Percentiles rank a stretch among this genome's conserved stretches.
These are phyloP conservation scores for Trichoderma gamsii DNA, from an alignment of 495 filamentous ascomycete species.

Conservation along the genomic window DNA sequence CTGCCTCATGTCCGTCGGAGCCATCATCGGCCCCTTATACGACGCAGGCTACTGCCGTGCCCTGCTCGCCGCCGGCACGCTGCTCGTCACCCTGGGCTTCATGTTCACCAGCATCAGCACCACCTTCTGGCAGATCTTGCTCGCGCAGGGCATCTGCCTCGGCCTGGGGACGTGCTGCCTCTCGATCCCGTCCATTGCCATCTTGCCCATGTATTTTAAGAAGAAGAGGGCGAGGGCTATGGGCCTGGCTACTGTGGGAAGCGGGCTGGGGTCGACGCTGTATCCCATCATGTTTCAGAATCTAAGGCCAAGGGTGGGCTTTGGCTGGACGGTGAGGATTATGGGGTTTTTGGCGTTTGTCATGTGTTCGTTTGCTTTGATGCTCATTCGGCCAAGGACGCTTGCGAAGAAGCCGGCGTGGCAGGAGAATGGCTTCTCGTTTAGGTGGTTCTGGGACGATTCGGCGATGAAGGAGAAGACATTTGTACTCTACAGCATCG, in stretches of 20 bases:
- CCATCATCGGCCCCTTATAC: constrained; percentile 23
- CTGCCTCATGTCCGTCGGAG: constrained; percentile 24
- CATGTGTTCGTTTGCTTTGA: constrained; percentile 42
- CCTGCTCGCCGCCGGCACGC: constrained; percentile 20
- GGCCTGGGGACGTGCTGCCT: constrained; percentile 53
- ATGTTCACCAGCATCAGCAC: constrained; percentile 60
- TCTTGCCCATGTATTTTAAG: constrained; percentile 62
- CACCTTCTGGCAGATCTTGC: constrained; percentile 58
- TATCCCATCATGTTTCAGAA: constrained; percentile 57
- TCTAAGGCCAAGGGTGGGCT: constrained; percentile 51
- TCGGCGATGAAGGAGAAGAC: constrained; percentile 19
- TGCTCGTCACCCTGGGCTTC: constrained; percentile 51
- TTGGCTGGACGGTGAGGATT: constrained; percentile 60
- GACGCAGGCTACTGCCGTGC: constrained; percentile 22
- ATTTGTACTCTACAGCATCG: constrained; percentile 20
- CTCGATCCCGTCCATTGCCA: constrained; percentile 56
- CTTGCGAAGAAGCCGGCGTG: constrained; percentile 16
- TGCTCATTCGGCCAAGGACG: constrained; percentile 49
- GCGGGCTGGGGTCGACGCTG: constrained; percentile 60
- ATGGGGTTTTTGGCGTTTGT: constrained; percentile 54
- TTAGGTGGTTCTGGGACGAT: constrained; percentile 17
- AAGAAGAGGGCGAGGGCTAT: constrained; percentile 61
- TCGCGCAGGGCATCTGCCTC: constrained; percentile 52
- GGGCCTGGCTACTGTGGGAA: constrained; percentile 60
- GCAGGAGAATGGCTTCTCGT: constrained; percentile 6